Evolutionary conservation across 495 filamentous ascomycete genomes (phyloP), one percentile per base, ranked within the genome.

Genomic region (Hyaloscypha hepaticicola): DNA sequence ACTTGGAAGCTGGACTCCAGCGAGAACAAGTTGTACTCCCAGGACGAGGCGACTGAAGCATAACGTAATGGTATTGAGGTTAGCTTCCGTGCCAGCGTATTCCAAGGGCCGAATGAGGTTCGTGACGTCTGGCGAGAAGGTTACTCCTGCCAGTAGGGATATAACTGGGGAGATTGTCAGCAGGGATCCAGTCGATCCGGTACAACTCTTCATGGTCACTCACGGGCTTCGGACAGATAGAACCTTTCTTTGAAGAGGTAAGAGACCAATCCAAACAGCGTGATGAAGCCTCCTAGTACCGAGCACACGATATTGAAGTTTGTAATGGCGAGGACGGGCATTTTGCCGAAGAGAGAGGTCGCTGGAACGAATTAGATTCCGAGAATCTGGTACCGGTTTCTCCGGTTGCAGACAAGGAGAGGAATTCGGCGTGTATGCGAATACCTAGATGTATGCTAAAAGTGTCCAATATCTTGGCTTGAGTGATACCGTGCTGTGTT

Each of bases 221-320:
- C 78, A 93, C 91, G 81, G 61, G 92, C 89, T 80, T 96, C 93
- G 12, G 90, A 95, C 6, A 97, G 83, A 71, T 95, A 96, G 72
- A 92, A 92, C 67, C 83, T 87, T 76, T 96, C 92, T 72, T 96
- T 96, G 74, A 88, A 81, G 16, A 96, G 83, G 74, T 92, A 96
- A 3, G 90, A 94, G 0, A 96, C 91, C 48, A 96, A 78, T 12
- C 90, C 90, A 72, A 95, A 97, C 26, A 95, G 69, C 2, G 89
- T 91, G 51, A 97, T 87, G 77, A 93, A 97, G 24, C 89, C 91
- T 26, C 93, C 93, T 12, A 96, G 75, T 7, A 88, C 85, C 63
- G 89, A 87, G 70, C 90, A 87, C 16, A 68, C 66, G 53, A 96
- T 90, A 73, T 96, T 96, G 82, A 96, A 96, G 74, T 95, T 91